Conservation (phyloP, 83 land plant species). For the Picea abies region DNA sequence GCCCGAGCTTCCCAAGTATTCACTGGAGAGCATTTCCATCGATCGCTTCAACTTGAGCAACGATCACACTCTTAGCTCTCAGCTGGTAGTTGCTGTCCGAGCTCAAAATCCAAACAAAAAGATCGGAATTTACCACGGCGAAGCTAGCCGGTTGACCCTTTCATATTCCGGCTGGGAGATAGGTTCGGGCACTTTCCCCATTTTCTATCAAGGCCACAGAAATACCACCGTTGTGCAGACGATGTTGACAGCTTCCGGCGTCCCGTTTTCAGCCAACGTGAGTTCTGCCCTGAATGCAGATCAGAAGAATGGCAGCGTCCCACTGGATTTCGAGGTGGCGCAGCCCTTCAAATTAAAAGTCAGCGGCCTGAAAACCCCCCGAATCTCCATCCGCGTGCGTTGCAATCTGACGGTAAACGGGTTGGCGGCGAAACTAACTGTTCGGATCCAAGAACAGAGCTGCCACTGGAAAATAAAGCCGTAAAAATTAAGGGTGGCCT, state of each 20-base stretch:
- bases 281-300: too few relatives aligned
- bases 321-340: conserved; percentile 20
- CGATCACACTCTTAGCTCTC: not conserved
- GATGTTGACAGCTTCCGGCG: not conserved
- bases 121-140: conserved; percentile 20
- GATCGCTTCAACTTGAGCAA: not conserved
- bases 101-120: conserved; percentile 26
- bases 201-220: conserved; percentile 21
- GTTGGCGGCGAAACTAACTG: conserved; percentile 29
- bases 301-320: conserved; percentile 4
- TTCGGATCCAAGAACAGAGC: conserved; percentile 21
- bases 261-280: not conserved
- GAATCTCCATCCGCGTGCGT: conserved; percentile 18
- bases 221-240: conserved; percentile 16
- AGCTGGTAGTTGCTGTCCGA: not conserved
- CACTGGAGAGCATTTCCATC: not conserved
- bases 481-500: too few relatives aligned
- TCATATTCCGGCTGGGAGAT: not conserved
- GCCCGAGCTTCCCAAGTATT: conserved; percentile 18
- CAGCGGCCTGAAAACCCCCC: not conserved
- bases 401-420: conserved; percentile 32
- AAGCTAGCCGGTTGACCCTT: not conserved
- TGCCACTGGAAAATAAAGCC: conserved; percentile 17
- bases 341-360: not conserved
- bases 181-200: conserved; percentile 10